Conservation (phyloP, 768 basidiomycete genomes). For the Lactarius quietus region DNA sequence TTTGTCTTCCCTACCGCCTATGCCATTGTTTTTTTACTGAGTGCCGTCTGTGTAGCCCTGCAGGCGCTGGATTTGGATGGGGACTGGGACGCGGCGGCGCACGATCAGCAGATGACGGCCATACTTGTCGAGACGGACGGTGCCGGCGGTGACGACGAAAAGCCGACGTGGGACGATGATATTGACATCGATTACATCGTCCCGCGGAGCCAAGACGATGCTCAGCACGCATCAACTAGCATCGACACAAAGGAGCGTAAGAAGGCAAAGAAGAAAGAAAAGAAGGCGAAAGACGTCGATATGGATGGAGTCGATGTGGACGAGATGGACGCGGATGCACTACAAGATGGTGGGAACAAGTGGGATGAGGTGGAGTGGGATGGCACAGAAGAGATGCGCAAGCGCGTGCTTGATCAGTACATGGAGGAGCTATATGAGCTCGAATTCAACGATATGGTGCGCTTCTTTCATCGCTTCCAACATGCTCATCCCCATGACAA, state of each 20-base stretch:
- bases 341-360: conserved; percentile 32
- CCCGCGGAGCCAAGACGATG: conserved; percentile 34
- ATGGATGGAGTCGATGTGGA: conserved; percentile 46
- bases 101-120: conserved; percentile 78
- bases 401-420: conserved; percentile 76
- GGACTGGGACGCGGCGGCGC: conserved; percentile 86
- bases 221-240: not conserved
- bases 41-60: conserved; percentile 43
- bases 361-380: conserved; percentile 69
- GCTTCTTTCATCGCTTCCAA: conserved; percentile 30
- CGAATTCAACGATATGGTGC: conserved; percentile 94
- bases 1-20: not conserved
- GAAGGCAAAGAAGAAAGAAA: conserved; percentile 48
- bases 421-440: conserved; percentile 89
- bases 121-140: conserved; percentile 58
- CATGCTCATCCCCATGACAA: not conserved
- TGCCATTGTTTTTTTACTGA: not conserved
- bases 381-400: conserved; percentile 88
- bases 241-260: conserved; percentile 18
- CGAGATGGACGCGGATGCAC: conserved; percentile 55
- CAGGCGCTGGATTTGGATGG: conserved; percentile 79
- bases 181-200: conserved; percentile 72
- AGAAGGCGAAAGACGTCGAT: conserved; percentile 51
- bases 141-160: conserved; percentile 46
- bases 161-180: conserved; percentile 92